Conservation (phyloP, 306 rosid species). For the Corylus americana region DNA sequence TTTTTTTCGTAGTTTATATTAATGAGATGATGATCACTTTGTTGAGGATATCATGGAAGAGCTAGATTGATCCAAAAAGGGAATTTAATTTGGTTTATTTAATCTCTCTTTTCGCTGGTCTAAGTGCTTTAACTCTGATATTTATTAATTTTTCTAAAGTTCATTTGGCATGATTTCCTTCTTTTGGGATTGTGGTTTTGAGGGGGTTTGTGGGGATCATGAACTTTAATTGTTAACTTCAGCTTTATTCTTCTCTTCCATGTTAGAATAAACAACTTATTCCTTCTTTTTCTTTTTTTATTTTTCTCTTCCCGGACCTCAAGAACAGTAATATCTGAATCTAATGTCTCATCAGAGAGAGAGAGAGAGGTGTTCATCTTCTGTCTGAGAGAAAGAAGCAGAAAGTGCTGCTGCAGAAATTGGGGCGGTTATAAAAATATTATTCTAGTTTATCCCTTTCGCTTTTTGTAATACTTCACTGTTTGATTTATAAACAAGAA, state of each 20-base stretch:
- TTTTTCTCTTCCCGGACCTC: slow-evolving; percentile 24
- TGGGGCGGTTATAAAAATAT: slow-evolving; percentile 34
- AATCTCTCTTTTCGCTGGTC: neutral
- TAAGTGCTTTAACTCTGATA: neutral
- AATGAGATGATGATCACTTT: slow-evolving; percentile 55
- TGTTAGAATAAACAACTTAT: slow-evolving; percentile 4
- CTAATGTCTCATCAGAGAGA: slow-evolving; percentile 40
- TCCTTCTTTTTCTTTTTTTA: neutral
- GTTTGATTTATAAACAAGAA: slow-evolving; percentile 22
- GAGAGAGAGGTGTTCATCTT: slow-evolving; percentile 20
- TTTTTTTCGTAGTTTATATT: slow-evolving; percentile 48
- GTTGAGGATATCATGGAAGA: slow-evolving; percentile 47
- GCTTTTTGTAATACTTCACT: slow-evolving; percentile 20
- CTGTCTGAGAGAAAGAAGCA: slow-evolving; percentile 81
- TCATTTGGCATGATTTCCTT: slow-evolving; percentile 1
- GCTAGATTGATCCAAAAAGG: slow-evolving; percentile 35
- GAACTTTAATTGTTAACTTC: neutral
- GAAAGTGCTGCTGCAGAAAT: slow-evolving; percentile 54
- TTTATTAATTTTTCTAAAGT: neutral
- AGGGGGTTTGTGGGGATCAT: slow-evolving; percentile 1
- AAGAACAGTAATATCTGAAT: slow-evolving; percentile 28
- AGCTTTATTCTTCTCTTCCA: neutral
- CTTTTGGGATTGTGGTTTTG: slow-evolving; percentile 5
- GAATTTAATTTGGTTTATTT: slow-evolving; percentile 20
- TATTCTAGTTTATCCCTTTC: slow-evolving; percentile 39